phyloP scores from a whole-genome alignment of 805 yeast genomes.

The Barnettozyma siamensis region DNA sequence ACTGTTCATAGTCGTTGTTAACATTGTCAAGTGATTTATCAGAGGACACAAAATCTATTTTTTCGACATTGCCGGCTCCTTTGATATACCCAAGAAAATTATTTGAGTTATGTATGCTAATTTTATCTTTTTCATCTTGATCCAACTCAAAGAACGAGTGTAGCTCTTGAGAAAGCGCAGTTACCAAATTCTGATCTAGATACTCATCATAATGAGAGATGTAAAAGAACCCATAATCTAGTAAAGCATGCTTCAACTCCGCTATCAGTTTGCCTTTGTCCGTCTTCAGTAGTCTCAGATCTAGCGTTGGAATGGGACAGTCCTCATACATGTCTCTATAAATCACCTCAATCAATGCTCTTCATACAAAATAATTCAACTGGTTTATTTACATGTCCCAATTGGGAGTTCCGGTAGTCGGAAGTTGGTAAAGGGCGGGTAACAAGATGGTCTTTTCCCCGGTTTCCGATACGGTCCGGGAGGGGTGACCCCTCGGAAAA shows the following conservation, averaged over 20 bases:
- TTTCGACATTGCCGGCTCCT: slow-evolving; percentile 41
- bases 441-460: not conserved
- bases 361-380: not conserved
- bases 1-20: slow-evolving; percentile 31
- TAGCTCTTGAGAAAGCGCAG: slow-evolving; percentile 26
- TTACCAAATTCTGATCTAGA: slow-evolving; percentile 24
- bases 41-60: slow-evolving; percentile 46
- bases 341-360: not conserved
- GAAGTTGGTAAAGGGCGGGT: not conserved
- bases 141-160: slow-evolving; percentile 31
- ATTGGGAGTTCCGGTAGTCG: slow-evolving; percentile 1
- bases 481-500: not conserved
- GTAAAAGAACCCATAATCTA: slow-evolving; percentile 36
- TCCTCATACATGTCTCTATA: not conserved
- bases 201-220: slow-evolving; percentile 29
- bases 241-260: slow-evolving; percentile 31
- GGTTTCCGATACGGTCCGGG: slow-evolving; percentile 7
- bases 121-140: slow-evolving; percentile 27
- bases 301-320: slow-evolving; percentile 16
- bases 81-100: slow-evolving; percentile 41
- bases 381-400: not conserved
- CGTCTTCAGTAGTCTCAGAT: slow-evolving; percentile 6
- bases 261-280: slow-evolving; percentile 7
- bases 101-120: slow-evolving; percentile 36
- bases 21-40: slow-evolving; percentile 29